phyloP scores from a whole-genome alignment of 371 early-diverging fungal genomes.

The Furculomyces boomerangus region DNA sequence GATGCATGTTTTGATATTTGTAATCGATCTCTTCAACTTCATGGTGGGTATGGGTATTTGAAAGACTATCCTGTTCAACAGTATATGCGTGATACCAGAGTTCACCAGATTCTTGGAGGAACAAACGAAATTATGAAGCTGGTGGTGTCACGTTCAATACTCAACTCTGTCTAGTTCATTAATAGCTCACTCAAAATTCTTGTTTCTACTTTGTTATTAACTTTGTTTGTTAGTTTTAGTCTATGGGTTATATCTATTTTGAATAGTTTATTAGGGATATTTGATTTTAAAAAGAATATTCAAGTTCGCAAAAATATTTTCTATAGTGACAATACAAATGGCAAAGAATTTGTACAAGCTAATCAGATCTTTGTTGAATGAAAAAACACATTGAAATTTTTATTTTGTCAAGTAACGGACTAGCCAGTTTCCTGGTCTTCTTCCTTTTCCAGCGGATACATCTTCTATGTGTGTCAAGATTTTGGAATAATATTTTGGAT shows the following conservation, averaged over 20 bases:
- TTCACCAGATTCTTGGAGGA: slow-evolving; percentile 39
- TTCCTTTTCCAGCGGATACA: background rate
- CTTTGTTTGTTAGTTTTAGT: no score
- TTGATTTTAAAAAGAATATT: no score
- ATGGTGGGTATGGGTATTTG: slow-evolving; percentile 42
- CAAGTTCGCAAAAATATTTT: no score
- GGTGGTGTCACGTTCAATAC: slow-evolving; percentile 25
- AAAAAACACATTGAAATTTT: no score
- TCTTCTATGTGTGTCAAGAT: background rate
- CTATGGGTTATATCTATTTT: no score
- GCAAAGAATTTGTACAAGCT: no score
- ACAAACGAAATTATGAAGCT: slow-evolving; percentile 41
- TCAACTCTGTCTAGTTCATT: slow-evolving; percentile 1
- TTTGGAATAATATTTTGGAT: background rate
- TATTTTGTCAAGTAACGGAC: background rate
- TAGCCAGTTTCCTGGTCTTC: slow-evolving; percentile 1
- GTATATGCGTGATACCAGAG: slow-evolving; percentile 35
- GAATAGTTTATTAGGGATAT: no score
- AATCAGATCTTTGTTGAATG: no score
- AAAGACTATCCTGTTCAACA: slow-evolving; percentile 38
- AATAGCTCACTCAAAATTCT: background rate
- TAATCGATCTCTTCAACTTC: slow-evolving; percentile 27
- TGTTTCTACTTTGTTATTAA: no score
- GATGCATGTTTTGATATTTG: slow-evolving; percentile 33
- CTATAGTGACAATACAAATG: no score